Conservation (phyloP, 1,284 basidiomycete genomes). For the Malassezia dermatis region DNA sequence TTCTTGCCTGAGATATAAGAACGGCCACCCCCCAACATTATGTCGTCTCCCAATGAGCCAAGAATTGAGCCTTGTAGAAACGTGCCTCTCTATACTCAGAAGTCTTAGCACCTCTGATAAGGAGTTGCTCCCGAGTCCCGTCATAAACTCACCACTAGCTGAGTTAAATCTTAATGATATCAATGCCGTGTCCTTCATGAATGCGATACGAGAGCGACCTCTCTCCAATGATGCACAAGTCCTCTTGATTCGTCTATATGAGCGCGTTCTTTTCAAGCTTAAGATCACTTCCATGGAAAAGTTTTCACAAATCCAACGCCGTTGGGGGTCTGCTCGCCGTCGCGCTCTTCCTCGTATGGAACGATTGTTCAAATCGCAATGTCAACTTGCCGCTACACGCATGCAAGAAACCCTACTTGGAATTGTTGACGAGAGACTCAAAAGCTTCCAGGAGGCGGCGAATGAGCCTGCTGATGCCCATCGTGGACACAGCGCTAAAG, state of each 20-base stretch:
- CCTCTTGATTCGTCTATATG: constrained; percentile 5
- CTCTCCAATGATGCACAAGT: constrained; percentile 9
- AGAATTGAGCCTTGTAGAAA: constrained; percentile 8
- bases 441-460: constrained; percentile 1
- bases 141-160: background rate
- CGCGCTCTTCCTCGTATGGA: constrained; percentile 4
- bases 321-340: constrained; percentile 12
- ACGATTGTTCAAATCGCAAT: constrained; percentile 10
- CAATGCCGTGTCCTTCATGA: background rate
- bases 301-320: constrained; percentile 1
- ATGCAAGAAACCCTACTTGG: background rate
- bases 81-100: constrained; percentile 7
- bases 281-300: constrained; percentile 4
- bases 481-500: constrained; percentile 24
- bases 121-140: background rate
- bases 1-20: background rate
- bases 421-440: constrained; percentile 10
- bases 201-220: constrained; percentile 6
- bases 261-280: background rate
- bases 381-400: constrained; percentile 1
- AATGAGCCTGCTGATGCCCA: background rate
- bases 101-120: background rate
- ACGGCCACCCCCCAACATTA: background rate
- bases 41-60: background rate
- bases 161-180: constrained; percentile 1